Base-by-base conservation (phyloP, 768 basidiomycete species). In the Serendipita sp. region DNA sequence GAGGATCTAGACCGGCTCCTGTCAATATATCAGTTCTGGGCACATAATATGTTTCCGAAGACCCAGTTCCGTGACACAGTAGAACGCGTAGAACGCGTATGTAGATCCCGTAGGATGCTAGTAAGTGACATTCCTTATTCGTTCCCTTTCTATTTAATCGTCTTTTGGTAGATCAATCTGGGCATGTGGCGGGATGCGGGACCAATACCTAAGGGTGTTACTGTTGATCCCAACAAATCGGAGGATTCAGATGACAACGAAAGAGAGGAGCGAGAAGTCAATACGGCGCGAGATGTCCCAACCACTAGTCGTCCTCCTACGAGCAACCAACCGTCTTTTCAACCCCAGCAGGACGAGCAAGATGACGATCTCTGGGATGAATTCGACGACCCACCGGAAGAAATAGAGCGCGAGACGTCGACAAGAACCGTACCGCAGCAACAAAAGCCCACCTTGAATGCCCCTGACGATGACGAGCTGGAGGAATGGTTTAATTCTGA, bases 11-110 rank as follows among this genome's bases (percentile, higher is more conserved):
- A 83, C 67, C 79, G 88, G 44, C 75, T 97, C 13, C 77, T 98
- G 64, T 83, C 85, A 67, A 76, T 88, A 41, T 98, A 98, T 72
- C 91, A 93, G 70, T 88, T 92, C 70, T 99, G 96, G 96, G 81
- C 91, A 2, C 96, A 98, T 75, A 82, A 81, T 69, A 79, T 99
- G 78, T 94, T 88, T 71, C 96, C 96, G 3, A 91, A 88, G 70
- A 85, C 83, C 3, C 85, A 86, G 45, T 96, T 98, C 73, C 79
- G 79, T 51, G 93, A 96, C 70, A 95, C 92, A 0, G 84, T 95
- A 3, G 76, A 83, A 36, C 80, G 87, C 8, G 83, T 98, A 8
- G 95, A 99, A 77, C 90, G 86, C 69, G 73, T 96, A 10, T 96
- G 91, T 71, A 88, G 89, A 68, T 85, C 88, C 3, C 83, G 84